Evolutionary conservation across 2,329 filamentous ascomycete genomes (phyloP), one percentile per base, ranked within the genome.

Genomic region (Dothiorella sarmentorum): DNA sequence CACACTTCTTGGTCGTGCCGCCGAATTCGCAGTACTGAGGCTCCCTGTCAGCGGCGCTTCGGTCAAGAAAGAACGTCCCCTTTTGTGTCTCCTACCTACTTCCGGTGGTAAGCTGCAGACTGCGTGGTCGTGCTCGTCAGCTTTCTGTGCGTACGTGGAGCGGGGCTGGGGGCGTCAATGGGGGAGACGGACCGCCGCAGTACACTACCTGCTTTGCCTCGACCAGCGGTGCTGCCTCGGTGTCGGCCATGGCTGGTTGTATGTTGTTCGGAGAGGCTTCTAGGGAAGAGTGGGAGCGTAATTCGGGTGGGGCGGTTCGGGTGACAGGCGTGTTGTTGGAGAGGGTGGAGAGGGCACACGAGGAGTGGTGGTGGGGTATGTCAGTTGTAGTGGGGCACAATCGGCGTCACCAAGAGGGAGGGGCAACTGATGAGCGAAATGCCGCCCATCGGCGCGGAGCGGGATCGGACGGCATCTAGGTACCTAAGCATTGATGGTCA

Each of bases 11-110:
- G 22, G 89, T 87, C 37, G 92, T 97, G 64, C 92, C 93, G 70
- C 94, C 94, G 76, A 97, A 97, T 78, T 99, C 94, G 80, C 94
- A 99, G 79, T 97, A 99, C 94, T 97, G 18, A 31, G 29, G 29
- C 6, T 31, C 29, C n/a, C 29, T 13, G 51, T 40, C 33, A 51
- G 52, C 24, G 20, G 7, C 27, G 26, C 26, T 18, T 43, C 26
- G 44, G 7, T n/a, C 10, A 3, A 11, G 11, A 20, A 26, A 27
- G 53, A 11, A 45, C 17, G 47, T 18, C 20, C 58, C 35, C 29
- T 22, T 45, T 17, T 29, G 56, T 37, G 61, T 60, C 59, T 63
- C 76, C 64, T 77, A 77, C 78, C 73, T 85, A 86, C 84, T 83
- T 88, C 85, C 67, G 85, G 84, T 61, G 85, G 85, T 63, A 88